Conservation (phyloP, 1,139 yeast genomes). For the Diutina ranongensis region DNA sequence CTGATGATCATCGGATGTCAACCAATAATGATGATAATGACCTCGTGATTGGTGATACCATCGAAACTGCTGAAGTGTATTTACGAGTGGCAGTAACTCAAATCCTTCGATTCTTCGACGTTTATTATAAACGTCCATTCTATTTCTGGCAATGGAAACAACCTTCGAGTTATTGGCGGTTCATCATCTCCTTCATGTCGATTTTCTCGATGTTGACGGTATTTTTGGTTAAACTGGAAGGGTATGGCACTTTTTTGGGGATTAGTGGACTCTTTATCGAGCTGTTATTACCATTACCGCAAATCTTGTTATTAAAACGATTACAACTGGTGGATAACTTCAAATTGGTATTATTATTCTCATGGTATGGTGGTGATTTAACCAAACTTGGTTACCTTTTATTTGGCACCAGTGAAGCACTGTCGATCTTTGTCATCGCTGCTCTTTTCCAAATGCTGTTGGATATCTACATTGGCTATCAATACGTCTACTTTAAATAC, state of each 20-base stretch:
- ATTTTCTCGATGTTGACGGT: conserved; percentile 32
- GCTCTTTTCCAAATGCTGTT: conserved; percentile 73
- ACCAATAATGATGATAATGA: background rate
- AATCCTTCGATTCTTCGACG: conserved; percentile 51
- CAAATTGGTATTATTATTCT: conserved; percentile 57
- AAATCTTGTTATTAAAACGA: conserved; percentile 60
- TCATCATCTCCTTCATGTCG: conserved; percentile 37
- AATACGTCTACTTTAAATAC: conserved; percentile 41
- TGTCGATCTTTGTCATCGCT: conserved; percentile 60
- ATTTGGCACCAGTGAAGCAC: conserved; percentile 61
- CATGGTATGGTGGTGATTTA: conserved; percentile 86
- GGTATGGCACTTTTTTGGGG: conserved; percentile 54
- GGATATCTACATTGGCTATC: conserved; percentile 67
- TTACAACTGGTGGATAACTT: conserved; percentile 68
- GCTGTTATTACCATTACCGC: conserved; percentile 80
- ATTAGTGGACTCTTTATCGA: conserved; percentile 66
- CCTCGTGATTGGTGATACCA: background rate
- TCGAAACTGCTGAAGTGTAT: background rate
- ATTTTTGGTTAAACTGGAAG: conserved; percentile 24
- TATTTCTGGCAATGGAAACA: conserved; percentile 83
- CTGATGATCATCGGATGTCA: background rate
- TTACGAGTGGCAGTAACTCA: conserved; percentile 11
- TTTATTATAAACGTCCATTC: conserved; percentile 52
- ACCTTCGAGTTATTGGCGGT: conserved; percentile 53
- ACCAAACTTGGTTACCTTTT: conserved; percentile 63